phyloP scores from a whole-genome alignment of 1,139 yeast species.

The Kurtzmaniella quercitrusa region DNA sequence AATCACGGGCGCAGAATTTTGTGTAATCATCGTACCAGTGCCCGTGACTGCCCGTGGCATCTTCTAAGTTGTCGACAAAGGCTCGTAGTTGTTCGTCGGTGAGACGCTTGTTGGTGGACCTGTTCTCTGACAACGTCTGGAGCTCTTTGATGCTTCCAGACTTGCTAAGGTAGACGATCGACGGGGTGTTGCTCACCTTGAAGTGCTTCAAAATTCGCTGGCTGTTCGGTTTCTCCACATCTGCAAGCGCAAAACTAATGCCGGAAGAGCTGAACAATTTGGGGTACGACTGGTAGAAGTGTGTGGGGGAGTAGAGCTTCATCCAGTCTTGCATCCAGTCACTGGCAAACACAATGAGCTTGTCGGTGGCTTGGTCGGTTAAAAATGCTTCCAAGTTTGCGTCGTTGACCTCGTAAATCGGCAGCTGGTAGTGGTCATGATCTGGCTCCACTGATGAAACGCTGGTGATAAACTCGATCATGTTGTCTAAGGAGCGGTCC shows the following conservation, averaged over 20 bases:
- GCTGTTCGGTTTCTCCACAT: constrained; percentile 18
- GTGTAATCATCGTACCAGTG: constrained; percentile 17
- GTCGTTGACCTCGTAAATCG: constrained; percentile 9
- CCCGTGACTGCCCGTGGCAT: constrained; percentile 12
- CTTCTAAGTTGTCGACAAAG: constrained; percentile 19
- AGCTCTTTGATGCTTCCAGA: constrained; percentile 20
- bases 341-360: constrained; percentile 25
- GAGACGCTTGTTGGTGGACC: constrained; percentile 17
- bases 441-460: constrained; percentile 16
- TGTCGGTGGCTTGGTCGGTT: constrained; percentile 9
- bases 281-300: constrained; percentile 31
- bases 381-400: constrained; percentile 8
- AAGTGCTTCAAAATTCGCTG: constrained; percentile 19
- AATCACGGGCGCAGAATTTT: constrained; percentile 9
- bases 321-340: constrained; percentile 27
- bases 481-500: constrained; percentile 20
- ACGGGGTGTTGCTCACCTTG: constrained; percentile 32
- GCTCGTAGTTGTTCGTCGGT: constrained; percentile 15
- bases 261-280: constrained; percentile 9
- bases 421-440: constrained; percentile 14
- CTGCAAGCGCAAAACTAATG: constrained; percentile 22
- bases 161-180: constrained; percentile 23
- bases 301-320: constrained; percentile 28
- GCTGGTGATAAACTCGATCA: constrained; percentile 21
- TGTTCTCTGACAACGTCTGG: constrained; percentile 22